Base-by-base conservation (phyloP, 2,329 filamentous ascomycete genomes). In the Sclerotinia sclerotiorum region DNA sequence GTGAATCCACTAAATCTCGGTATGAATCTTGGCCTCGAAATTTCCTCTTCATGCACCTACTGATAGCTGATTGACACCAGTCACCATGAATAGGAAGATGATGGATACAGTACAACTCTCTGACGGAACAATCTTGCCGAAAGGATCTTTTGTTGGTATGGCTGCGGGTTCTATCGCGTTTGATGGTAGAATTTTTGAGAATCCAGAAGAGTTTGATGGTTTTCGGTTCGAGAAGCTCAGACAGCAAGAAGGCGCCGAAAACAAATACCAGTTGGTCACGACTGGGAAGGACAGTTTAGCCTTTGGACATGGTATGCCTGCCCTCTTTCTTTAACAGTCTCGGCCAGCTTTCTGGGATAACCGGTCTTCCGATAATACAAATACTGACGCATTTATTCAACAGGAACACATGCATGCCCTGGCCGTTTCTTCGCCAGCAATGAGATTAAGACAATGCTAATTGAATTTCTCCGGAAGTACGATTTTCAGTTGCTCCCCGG, bases 321-420 rank as follows among this genome's bases (percentile, higher is more conserved):
- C 39, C 39, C 11, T 42, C 39, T 15, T 42, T 42, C 10, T 42
- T 42, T 4, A 42, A 15, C 13, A 15, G 11, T 42, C 5, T 15
- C 13, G 11, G 13, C 39, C 7, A 42, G 13, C 39, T 42, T 15
- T 42, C 11, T 42, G 2, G 39, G 39, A 42, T 42, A 11, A 42
- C 39, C 39, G 11, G 10, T 42, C 39, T 42, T 42, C 39, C 11
- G 10, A 39, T 39, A 39, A 39, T 42, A 13, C 11, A 42, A 42
- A 15, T 42, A 42, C 39, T 42, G 13, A 42, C 39, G 39, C 39
- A 42, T 42, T 42, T 15, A 0, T 42, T 42, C 39, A 42, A 42
- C 13, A 42, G 39, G 80, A 29, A 74, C 76, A 49, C 79, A 81
- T 63, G 79, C 79, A 10, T 82, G 81, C 27, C 81, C 81, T 0